Conservation (phyloP, 2,329 filamentous ascomycete genomes). For the Nannizzia gypsea region DNA sequence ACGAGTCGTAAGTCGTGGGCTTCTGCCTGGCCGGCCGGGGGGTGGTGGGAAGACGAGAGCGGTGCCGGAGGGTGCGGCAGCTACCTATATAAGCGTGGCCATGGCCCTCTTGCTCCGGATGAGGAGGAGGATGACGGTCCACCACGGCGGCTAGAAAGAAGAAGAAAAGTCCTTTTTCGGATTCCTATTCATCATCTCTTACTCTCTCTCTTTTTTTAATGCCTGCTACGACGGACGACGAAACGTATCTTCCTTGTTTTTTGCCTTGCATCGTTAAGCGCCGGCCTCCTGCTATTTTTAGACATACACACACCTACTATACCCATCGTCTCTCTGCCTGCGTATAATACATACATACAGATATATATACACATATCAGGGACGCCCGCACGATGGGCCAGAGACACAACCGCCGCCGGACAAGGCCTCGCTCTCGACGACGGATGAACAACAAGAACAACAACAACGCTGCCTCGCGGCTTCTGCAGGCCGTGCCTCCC, state of each 20-base stretch:
- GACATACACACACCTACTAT: neutral
- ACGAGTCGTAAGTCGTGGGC: neutral
- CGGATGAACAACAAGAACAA: conserved; percentile 17
- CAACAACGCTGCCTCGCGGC: conserved; percentile 12
- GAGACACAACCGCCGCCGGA: conserved; percentile 37
- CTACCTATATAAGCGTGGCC: neutral
- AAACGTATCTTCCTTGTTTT: neutral
- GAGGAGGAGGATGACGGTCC: neutral
- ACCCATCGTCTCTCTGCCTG: neutral
- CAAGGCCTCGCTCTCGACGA: conserved; percentile 31
- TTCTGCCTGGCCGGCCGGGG: conserved; percentile 5
- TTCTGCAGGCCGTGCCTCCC: conserved; percentile 10
- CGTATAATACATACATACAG: neutral
- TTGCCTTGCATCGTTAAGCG: neutral
- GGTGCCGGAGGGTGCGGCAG: neutral
- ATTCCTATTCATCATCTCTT: neutral
- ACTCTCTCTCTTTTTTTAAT: neutral
- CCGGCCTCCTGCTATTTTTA: neutral
- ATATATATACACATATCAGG: neutral
- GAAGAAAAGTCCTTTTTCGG: neutral
- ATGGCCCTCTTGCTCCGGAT: neutral
- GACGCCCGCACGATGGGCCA: conserved; percentile 29
- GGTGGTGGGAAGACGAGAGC: neutral
- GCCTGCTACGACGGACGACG: neutral
- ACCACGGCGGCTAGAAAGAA: neutral